phyloP scores from a whole-genome alignment of 2,329 filamentous ascomycete genomes.

The Hypoxylon sp. region DNA sequence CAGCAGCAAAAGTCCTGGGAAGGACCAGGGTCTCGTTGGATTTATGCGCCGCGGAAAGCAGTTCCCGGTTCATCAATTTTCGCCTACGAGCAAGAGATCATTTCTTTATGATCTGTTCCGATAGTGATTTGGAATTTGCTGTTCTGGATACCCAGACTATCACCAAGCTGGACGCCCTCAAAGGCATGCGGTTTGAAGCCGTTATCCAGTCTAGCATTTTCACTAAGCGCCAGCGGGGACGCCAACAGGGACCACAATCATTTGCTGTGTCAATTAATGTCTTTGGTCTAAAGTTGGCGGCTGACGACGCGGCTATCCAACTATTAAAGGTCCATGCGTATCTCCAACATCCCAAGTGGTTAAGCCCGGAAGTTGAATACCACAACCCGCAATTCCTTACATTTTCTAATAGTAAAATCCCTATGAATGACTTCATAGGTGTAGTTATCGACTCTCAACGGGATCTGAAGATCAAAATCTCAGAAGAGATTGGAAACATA shows the following conservation, averaged over 20 bases:
- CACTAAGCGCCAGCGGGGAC: slow-evolving; percentile 14
- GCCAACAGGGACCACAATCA: neutral
- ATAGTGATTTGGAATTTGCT: slow-evolving; percentile 1
- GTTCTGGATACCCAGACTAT: slow-evolving; percentile 14
- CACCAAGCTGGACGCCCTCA: slow-evolving; percentile 11
- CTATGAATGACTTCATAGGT: slow-evolving; percentile 13
- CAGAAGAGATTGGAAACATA: slow-evolving; percentile 17
- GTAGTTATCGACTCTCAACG: neutral
- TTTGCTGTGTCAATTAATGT: slow-evolving; percentile 21
- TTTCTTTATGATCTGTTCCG: slow-evolving; percentile 7
- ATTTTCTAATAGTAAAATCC: slow-evolving; percentile 1
- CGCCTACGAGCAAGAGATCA: neutral
- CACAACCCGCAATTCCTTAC: slow-evolving; percentile 16
- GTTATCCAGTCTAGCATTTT: slow-evolving; percentile 12
- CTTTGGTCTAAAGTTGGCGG: slow-evolving; percentile 10
- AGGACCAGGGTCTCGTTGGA: neutral
- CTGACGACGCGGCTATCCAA: slow-evolving; percentile 1
- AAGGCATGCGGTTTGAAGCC: slow-evolving; percentile 24
- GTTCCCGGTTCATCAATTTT: neutral
- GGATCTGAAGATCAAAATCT: slow-evolving; percentile 8
- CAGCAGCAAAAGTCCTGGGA: neutral
- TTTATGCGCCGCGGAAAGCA: neutral
- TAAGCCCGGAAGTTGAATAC: slow-evolving; percentile 5
- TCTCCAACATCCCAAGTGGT: slow-evolving; percentile 21
- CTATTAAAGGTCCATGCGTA: slow-evolving; percentile 10